A percentile compares a stretch with the other conserved stretches of the same genome.
Evolutionary conservation across 345 rosid genomes (phyloP).

Genomic region (Moricandia moricandioides): DNA sequence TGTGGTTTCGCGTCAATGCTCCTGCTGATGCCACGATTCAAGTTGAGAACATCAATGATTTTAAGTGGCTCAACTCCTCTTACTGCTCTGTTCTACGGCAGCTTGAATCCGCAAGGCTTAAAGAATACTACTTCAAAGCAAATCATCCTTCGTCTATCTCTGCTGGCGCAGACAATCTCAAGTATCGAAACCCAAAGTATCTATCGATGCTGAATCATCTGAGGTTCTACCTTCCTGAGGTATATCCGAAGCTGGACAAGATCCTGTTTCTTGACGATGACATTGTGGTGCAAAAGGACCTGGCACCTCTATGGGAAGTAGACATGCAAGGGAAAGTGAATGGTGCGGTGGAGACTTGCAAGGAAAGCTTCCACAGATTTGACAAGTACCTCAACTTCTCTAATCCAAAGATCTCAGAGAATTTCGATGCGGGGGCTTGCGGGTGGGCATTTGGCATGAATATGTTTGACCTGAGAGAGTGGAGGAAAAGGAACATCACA

Average conservation of each 20-base stretch:
- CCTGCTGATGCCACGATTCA: constrained; percentile 60
- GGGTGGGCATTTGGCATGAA: constrained; percentile 99
- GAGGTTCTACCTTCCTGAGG: constrained; percentile 86
- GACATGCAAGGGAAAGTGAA: constrained; percentile 79
- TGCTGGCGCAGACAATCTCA: constrained; percentile 71
- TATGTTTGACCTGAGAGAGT: constrained; percentile 91
- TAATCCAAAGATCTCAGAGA: constrained; percentile 69
- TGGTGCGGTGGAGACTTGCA: constrained; percentile 88
- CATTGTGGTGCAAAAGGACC: constrained; percentile 82
- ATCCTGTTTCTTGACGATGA: constrained; percentile 84
- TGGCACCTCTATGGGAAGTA: constrained; percentile 73
- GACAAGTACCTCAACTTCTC: constrained; percentile 99
- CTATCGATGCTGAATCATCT: constrained; percentile 88
- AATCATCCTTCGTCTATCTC: constrained; percentile 67
- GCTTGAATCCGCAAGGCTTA: constrained; percentile 78
- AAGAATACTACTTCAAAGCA: constrained; percentile 82
- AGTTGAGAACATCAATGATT: constrained; percentile 70
- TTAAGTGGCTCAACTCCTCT: constrained; percentile 82
- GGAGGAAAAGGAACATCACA: constrained; percentile 82
- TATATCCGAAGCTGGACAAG: constrained; percentile 70
- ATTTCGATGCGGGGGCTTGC: constrained; percentile 77
- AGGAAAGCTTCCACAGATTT: constrained; percentile 90
- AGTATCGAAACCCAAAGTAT: constrained; percentile 82
- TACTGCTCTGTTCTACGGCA: constrained; percentile 83
- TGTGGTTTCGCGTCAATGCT: constrained; percentile 66